Base-by-base conservation (phyloP, 2,329 filamentous ascomycete genomes). In the Trichoderma sp. region DNA sequence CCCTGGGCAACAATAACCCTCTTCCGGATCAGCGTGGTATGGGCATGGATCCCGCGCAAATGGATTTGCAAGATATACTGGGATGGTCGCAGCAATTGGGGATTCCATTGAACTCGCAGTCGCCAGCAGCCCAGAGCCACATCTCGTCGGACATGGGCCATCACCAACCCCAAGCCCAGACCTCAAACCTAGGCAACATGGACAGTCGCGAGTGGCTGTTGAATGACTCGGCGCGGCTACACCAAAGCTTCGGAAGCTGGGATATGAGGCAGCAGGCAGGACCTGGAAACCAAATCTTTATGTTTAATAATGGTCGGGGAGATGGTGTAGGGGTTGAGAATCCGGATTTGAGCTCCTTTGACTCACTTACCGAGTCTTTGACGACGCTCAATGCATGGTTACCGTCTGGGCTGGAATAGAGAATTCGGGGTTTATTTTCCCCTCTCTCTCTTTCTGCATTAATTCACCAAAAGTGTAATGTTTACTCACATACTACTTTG, bases 151-250 rank as follows among this genome's bases (percentile, higher is more conserved):
- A 47, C 67, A 67, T 39, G 79, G 76, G 70, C 73, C 74, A 70
- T 80, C 72, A 30, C 9, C 28, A 59, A n/a, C 23, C 23, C 15
- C 57, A 34, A 28, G 30, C 36, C 17, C 74, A 47, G 76, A 55
- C n/a, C 62, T 77, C 71, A 70, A 77, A 70, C 17, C 70, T 77
- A 73, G 79, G 80, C 6, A 34, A 34, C 32, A 79, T 88, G 58
- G 87, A 88, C 72, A 84, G 84, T 9, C 84, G 87, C 73, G 86
- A 88, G 50, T 90, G 86, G 86, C 87, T 88, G 74, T 78, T 89
- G 23, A 88, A 84, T 68, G 88, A 89, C 72, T 84, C 87, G 20
- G 86, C 85, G 30, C 86, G 83, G 72, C 88, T 87, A 86, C 86
- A 89, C 71, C 86, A 88, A 69, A 85, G 87, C 72, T 89, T 89